Evolutionary conservation across 2,329 filamentous ascomycete species (phyloP), one percentile per base, ranked within the genome.

Genomic region (Talaromyces sp.): DNA sequence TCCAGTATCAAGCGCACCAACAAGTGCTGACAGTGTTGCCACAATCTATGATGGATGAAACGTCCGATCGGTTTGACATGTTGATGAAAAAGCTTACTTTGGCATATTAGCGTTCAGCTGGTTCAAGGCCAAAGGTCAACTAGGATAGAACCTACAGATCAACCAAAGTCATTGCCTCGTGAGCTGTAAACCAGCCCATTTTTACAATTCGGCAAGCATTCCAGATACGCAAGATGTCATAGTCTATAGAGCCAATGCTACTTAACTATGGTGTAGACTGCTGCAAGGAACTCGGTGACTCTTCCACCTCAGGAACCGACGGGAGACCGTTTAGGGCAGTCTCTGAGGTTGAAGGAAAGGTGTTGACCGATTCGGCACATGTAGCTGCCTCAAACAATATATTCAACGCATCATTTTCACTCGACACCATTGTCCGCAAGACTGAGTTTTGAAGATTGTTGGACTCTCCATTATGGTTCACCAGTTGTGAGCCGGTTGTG

Each of bases 101-200:
- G 19, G 45, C 3, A 47, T n/a, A 47, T 47, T 25, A 47, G 45
- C 19, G 11, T 47, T 47, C 3, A 19, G 8, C 43, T 22, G 11
- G 19, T 47, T 47, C 45, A 25, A 47, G 19, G 4, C 45, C 5
- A 7, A 25, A 47, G 19, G 11, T 15, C 19, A 47, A 6, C 19
- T 15, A 25, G 45, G 29, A 83, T 81, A 49, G 75, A 17, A 72
- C 76, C 64, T 65, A 79, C 74, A 83, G 66, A 64, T 85, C 81
- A 40, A 84, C 74, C 47, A 82, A 81, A 5, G 75, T 78, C 3
- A 84, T 74, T 13, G 82, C 83, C 67, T 85, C 83, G 31, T 80
- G 76, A 0, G 83, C 82, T 0, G 82, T 81, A 63, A 85, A 81
- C 82, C 82, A 84, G 0, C 83, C 83, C 79, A 83, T 82, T 64